Evolutionary conservation across 2,329 filamentous ascomycete genomes (phyloP).

Genomic region (Podosphaera xanthii): DNA sequence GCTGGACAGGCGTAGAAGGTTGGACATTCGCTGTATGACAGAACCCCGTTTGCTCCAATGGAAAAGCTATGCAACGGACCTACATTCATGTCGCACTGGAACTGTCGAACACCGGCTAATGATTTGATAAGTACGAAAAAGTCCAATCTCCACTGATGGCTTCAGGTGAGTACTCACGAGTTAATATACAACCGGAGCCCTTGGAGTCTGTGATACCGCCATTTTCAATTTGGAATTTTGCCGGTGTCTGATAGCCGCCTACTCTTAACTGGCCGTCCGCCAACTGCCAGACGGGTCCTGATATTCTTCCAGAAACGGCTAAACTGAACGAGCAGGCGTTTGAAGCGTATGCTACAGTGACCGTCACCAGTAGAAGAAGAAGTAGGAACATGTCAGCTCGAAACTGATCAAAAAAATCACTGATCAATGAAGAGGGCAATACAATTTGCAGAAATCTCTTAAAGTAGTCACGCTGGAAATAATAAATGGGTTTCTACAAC

Average conservation of each 20-base stretch:
- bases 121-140: not conserved
- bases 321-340: constrained; percentile 28
- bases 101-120: constrained; percentile 6
- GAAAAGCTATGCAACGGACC: constrained; percentile 30
- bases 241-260: constrained; percentile 23
- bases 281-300: constrained; percentile 35
- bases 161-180: constrained; percentile 19
- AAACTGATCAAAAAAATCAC: too few relatives aligned
- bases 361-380: not conserved
- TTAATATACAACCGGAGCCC: constrained; percentile 39
- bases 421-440: too few relatives aligned
- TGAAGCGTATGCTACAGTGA: not conserved
- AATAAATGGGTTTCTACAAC: too few relatives aligned
- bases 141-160: not conserved
- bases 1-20: constrained; percentile 38
- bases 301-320: constrained; percentile 23
- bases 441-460: too few relatives aligned
- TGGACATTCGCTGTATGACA: constrained; percentile 25
- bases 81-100: constrained; percentile 27
- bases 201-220: constrained; percentile 31
- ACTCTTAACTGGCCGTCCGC: constrained; percentile 37
- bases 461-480: too few relatives aligned
- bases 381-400: not conserved
- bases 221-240: constrained; percentile 30
- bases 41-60: constrained; percentile 26